These are phyloP conservation scores for Beauveria medogensis DNA, from an alignment of 2,329 filamentous ascomycete genomes.

Conservation along the genomic window DNA sequence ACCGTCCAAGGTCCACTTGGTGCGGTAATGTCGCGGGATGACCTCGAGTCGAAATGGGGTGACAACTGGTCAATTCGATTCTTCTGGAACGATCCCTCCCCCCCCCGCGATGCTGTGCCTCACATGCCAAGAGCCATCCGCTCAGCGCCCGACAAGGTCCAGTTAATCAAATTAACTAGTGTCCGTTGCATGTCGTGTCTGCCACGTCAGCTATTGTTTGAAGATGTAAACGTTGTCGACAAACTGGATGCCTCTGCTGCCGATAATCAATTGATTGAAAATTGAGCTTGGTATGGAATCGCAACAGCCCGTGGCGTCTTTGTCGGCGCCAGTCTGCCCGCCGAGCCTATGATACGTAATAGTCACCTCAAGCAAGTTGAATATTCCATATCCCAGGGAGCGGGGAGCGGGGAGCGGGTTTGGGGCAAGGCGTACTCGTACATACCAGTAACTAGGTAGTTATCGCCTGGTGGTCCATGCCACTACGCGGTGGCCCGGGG, in stretches of 20 bases:
- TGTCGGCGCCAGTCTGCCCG: background rate
- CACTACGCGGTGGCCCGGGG: no score
- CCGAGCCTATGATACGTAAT: background rate
- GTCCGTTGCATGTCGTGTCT: background rate
- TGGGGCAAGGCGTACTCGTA: background rate
- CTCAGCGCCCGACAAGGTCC: background rate
- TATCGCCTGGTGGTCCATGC: no score
- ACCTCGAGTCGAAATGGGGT: background rate
- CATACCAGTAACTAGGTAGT: background rate
- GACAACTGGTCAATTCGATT: background rate
- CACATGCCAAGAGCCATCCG: constrained; percentile 1
- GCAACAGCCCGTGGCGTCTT: background rate
- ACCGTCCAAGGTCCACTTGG: background rate
- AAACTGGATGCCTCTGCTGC: background rate
- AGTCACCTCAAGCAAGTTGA: background rate
- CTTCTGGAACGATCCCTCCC: background rate
- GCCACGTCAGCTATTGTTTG: background rate
- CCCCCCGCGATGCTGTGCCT: background rate
- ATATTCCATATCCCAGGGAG: background rate
- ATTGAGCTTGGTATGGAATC: background rate
- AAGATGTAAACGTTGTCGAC: background rate
- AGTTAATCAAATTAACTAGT: no score
- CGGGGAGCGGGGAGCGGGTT: background rate
- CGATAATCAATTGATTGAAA: no score
- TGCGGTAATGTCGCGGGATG: background rate